Conservation (phyloP, 306 rosid species). For the Neltuma alba region DNA sequence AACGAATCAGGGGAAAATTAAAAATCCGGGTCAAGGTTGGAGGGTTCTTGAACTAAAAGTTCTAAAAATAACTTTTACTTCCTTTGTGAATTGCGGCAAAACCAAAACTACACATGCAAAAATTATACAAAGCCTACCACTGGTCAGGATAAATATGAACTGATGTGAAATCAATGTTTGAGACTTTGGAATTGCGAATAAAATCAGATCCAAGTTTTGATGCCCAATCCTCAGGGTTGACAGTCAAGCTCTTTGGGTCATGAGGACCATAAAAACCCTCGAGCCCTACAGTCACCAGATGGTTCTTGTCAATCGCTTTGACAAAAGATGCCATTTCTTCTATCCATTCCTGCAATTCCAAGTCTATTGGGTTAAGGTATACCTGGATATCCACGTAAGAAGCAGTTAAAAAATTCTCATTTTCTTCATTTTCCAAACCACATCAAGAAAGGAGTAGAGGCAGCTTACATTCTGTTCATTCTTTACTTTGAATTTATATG, state of each 20-base stretch:
- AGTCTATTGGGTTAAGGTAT: constrained; percentile 15
- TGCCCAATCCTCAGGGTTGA: constrained; percentile 93
- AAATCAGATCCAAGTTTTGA: constrained; percentile 93
- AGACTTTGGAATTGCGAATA: constrained; percentile 71
- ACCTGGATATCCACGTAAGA: constrained; percentile 26
- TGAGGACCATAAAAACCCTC: constrained; percentile 98
- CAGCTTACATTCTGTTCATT: not conserved
- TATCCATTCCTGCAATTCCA: constrained; percentile 81
- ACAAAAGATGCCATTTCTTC: constrained; percentile 91
- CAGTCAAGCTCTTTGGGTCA: constrained; percentile 65
- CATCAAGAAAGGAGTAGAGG: not conserved
- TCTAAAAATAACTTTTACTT: not conserved
- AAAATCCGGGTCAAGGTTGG: too few species aligned
- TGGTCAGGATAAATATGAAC: constrained; percentile 97
- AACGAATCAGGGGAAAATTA: too few species aligned
- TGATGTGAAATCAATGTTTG: constrained; percentile 79
- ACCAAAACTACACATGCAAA: not conserved
- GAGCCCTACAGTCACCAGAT: constrained; percentile 82
- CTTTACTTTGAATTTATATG: not conserved
- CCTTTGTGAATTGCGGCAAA: constrained; percentile 21
- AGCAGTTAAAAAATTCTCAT: not conserved
- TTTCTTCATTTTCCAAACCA: not conserved
- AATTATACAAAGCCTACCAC: constrained; percentile 61
- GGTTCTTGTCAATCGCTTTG: constrained; percentile 90
- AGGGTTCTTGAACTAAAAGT: not conserved